phyloP scores from a whole-genome alignment of 73 alveolate genomes.

The Paramecium tetraurelia region DNA sequence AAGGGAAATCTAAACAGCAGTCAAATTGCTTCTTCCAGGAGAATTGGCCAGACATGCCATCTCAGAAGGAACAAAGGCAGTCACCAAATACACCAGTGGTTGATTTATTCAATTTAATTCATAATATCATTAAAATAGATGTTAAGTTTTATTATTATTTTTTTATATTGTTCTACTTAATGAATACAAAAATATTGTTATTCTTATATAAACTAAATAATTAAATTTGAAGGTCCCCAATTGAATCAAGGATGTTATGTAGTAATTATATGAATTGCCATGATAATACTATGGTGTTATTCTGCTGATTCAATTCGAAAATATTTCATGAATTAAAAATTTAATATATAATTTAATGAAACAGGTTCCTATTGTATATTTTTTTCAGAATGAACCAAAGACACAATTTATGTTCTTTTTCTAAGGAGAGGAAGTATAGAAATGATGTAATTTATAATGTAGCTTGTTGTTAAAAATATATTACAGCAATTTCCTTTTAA shows the following conservation, averaged over 20 bases:
- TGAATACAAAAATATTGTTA: not conserved
- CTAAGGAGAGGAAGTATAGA: constrained; percentile 25
- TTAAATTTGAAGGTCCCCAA: too few relatives aligned
- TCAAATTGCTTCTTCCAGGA: constrained; percentile 74
- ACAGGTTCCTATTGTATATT: constrained; percentile 18
- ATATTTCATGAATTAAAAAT: not conserved
- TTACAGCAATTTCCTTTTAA: not conserved
- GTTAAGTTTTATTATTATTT: not conserved
- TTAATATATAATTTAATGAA: not conserved
- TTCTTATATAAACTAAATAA: too few relatives aligned
- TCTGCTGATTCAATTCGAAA: not conserved
- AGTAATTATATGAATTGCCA: too few relatives aligned
- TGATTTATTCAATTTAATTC: not conserved
- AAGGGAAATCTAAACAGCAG: constrained; percentile 78
- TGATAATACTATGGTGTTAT: too few relatives aligned
- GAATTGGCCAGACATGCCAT: constrained; percentile 79
- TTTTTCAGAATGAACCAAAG: not conserved
- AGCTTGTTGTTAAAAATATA: not conserved
- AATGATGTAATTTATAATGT: not conserved
- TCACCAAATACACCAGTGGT: constrained; percentile 66
- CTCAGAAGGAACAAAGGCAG: constrained; percentile 79
- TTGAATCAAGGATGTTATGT: too few relatives aligned
- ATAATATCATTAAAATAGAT: not conserved
- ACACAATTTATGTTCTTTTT: not conserved
- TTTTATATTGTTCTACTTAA: not conserved